A percentile compares a stretch with the other conserved stretches of the same genome.
These are phyloP conservation scores for Cucurbitaria berberidis DNA, from an alignment of 2,329 filamentous ascomycete genomes.

Conservation along the genomic window DNA sequence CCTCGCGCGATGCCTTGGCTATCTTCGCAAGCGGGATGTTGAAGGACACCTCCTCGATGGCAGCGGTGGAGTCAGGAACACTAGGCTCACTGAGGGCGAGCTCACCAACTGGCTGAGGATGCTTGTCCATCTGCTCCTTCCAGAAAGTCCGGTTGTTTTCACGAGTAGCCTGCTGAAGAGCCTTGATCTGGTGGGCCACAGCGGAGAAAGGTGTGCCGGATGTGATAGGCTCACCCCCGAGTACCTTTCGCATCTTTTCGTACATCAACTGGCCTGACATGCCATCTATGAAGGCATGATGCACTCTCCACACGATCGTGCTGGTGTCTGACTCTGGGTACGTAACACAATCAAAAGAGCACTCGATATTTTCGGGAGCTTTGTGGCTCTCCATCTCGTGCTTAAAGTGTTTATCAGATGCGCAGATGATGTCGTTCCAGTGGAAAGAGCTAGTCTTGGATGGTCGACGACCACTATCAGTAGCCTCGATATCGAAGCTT, in stretches of 20 bases:
- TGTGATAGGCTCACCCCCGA: constrained; percentile 12
- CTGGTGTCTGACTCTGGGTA: constrained; percentile 6
- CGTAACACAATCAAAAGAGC: constrained; percentile 5
- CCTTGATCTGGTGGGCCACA: constrained; percentile 6
- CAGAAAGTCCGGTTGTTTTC: constrained; percentile 10
- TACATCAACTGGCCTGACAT: constrained; percentile 30
- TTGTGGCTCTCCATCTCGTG: constrained; percentile 6
- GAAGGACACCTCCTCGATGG: constrained; percentile 1
- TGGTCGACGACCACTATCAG: not conserved
- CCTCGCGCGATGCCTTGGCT: constrained; percentile 1
- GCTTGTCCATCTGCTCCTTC: constrained; percentile 8
- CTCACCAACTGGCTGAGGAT: constrained; percentile 6
- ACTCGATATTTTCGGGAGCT: constrained; percentile 6
- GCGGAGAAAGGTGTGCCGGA: constrained; percentile 10
- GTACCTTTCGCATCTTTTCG: constrained; percentile 20
- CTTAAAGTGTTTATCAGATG: constrained; percentile 4
- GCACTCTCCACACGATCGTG: constrained; percentile 40
- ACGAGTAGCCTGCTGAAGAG: not conserved
- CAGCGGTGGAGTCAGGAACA: not conserved
- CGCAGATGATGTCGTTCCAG: constrained; percentile 6
- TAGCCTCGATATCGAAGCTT: constrained; percentile 11
- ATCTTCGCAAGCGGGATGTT: constrained; percentile 2
- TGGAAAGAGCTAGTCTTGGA: constrained; percentile 4
- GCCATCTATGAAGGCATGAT: constrained; percentile 46
- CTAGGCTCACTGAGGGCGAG: constrained; percentile 7